phyloP scores from a whole-genome alignment of 768 basidiomycete species.

The Naganishia antarctica region DNA sequence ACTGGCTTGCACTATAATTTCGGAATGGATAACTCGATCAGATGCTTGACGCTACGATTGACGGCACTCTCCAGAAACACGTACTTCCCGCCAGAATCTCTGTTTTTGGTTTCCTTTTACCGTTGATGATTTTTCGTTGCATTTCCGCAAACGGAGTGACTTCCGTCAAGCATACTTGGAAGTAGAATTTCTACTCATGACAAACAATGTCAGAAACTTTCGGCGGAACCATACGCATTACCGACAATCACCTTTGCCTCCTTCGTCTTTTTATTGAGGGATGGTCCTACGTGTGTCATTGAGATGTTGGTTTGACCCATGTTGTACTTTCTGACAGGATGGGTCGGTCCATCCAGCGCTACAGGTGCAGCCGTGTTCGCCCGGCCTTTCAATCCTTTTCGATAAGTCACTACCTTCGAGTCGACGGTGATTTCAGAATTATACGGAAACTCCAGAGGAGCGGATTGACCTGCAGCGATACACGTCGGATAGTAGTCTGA shows the following conservation, averaged over 20 bases:
- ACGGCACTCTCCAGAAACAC: slow-evolving; percentile 39
- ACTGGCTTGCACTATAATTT: slow-evolving; percentile 57
- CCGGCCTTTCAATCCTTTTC: slow-evolving; percentile 45
- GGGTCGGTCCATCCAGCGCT: slow-evolving; percentile 33
- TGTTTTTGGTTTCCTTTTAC: slow-evolving; percentile 61
- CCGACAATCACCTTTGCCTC: slow-evolving; percentile 45
- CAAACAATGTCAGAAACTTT: not conserved
- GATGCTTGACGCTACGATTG: slow-evolving; percentile 2
- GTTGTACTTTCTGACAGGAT: slow-evolving; percentile 19
- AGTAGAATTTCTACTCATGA: slow-evolving; percentile 59
- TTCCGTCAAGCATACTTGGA: slow-evolving; percentile 79
- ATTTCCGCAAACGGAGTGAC: slow-evolving; percentile 65
- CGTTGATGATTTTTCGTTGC: slow-evolving; percentile 64
- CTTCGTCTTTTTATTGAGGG: slow-evolving; percentile 48
- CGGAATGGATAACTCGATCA: not conserved
- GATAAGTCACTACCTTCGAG: slow-evolving; percentile 34
- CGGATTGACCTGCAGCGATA: slow-evolving; percentile 27
- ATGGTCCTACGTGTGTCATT: slow-evolving; percentile 44
- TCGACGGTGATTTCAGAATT: slow-evolving; percentile 42
- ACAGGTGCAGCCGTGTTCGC: slow-evolving; percentile 46
- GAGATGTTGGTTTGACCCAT: slow-evolving; percentile 28
- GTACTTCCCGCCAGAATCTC: slow-evolving; percentile 67
- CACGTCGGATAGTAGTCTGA: slow-evolving; percentile 41
- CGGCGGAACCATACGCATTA: too few relatives aligned
- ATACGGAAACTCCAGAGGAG: slow-evolving; percentile 45